phyloP scores from a whole-genome alignment of 2,329 filamentous ascomycete genomes.

The Emmonsiellopsis sp. region DNA sequence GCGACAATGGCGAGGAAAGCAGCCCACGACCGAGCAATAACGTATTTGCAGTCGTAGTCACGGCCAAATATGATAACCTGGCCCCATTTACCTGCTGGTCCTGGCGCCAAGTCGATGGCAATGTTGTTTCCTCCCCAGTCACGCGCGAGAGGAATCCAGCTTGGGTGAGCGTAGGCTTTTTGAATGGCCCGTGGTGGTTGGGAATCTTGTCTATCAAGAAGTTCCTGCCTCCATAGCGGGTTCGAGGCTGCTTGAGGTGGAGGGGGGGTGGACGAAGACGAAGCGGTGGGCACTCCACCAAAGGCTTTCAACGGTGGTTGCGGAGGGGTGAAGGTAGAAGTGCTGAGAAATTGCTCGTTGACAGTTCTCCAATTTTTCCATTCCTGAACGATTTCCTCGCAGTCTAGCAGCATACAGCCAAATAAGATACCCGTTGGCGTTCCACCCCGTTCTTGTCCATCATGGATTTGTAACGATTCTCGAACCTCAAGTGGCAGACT shows the following conservation, averaged over 20 bases:
- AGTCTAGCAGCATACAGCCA: constrained; percentile 89
- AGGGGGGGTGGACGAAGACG: constrained; percentile 54
- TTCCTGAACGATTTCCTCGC: constrained; percentile 95
- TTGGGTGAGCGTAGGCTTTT: constrained; percentile 85
- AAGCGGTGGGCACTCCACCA: constrained; percentile 53
- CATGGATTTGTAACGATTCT: constrained; percentile 82
- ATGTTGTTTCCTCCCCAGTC: constrained; percentile 99
- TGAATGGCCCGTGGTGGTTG: constrained; percentile 81
- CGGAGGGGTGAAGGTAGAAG: constrained; percentile 42
- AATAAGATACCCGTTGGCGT: constrained; percentile 88
- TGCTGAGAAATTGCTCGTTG: constrained; percentile 75
- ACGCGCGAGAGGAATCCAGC: constrained; percentile 90
- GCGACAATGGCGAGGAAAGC: constrained; percentile 77
- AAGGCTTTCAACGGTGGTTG: constrained; percentile 64
- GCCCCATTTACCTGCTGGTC: constrained; percentile 84
- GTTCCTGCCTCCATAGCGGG: constrained; percentile 72
- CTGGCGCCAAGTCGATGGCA: constrained; percentile 84
- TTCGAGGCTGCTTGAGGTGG: constrained; percentile 48
- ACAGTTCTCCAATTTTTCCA: constrained; percentile 95
- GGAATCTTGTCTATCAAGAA: constrained; percentile 75
- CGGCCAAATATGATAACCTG: constrained; percentile 95
- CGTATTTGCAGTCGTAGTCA: constrained; percentile 98
- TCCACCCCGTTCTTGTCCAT: constrained; percentile 94
- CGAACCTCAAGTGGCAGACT: constrained; percentile 87
- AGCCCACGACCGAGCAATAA: constrained; percentile 85